These are phyloP conservation scores for Trichocladium antarcticum DNA, from an alignment of 495 filamentous ascomycete genomes.

Conservation along the genomic window DNA sequence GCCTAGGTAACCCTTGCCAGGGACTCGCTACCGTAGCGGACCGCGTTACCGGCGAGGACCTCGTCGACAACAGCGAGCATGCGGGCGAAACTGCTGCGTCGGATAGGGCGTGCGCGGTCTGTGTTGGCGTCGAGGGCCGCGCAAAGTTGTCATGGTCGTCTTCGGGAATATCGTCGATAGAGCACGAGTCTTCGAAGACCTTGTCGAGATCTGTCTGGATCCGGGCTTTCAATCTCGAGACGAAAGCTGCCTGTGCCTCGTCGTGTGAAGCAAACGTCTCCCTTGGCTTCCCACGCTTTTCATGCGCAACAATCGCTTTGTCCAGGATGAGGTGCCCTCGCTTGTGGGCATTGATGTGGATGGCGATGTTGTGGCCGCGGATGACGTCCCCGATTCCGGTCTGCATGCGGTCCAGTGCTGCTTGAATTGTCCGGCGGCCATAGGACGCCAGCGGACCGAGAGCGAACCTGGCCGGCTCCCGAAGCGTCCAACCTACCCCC, in stretches of 20 bases:
- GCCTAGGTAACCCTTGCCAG: slow-evolving; percentile 7
- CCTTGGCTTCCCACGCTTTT: slow-evolving; percentile 14
- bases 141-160: slow-evolving; percentile 15
- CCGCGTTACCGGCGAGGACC: neutral
- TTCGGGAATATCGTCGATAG: slow-evolving; percentile 29
- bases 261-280: slow-evolving; percentile 16
- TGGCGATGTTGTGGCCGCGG: slow-evolving; percentile 31
- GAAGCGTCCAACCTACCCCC: slow-evolving; percentile 30
- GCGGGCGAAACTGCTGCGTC: slow-evolving; percentile 6
- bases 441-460: slow-evolving; percentile 25
- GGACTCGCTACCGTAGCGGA: neutral
- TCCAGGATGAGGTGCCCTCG: slow-evolving; percentile 37
- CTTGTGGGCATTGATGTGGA: slow-evolving; percentile 35
- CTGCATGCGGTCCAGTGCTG: slow-evolving; percentile 36
- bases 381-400: slow-evolving; percentile 37
- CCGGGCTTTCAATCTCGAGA: slow-evolving; percentile 27
- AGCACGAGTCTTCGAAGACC: slow-evolving; percentile 37
- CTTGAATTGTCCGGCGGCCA: slow-evolving; percentile 30
- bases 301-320: slow-evolving; percentile 35
- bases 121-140: slow-evolving; percentile 4
- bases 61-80: slow-evolving; percentile 8
- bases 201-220: slow-evolving; percentile 35
- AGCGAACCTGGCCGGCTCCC: slow-evolving; percentile 29
- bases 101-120: neutral
- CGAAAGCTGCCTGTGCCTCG: slow-evolving; percentile 17